Evolutionary conservation across 495 filamentous ascomycete genomes (phyloP), one percentile per base, ranked within the genome.

Genomic region (Massariosphaeria phaeospora): DNA sequence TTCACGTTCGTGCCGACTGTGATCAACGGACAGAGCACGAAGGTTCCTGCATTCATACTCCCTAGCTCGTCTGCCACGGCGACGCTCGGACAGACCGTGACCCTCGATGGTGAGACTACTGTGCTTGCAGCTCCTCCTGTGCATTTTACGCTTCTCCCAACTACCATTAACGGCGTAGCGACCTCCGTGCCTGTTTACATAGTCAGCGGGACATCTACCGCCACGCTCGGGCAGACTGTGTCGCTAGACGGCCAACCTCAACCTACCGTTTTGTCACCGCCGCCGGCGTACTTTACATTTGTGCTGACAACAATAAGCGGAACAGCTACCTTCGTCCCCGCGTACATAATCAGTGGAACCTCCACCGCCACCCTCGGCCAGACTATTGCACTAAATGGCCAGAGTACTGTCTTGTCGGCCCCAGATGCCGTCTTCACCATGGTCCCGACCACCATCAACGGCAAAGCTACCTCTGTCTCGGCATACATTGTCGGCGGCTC

Each of bases 161-260:
- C 55, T 29, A 48, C 25, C 2, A 30, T 58, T 33, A 46, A 58
- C 33, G 55, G 55, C 24, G 15, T 30, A n/a, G n/a, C 21, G 26
- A 51, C 55, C n/a, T n/a, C 24, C 1, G 31, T 47, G 38, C 30
- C 55, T 6, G 40, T 20, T 18, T 58, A 41, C 20, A 27, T 58
- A 1, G 29, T 58, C 33, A 25, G 33, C 31, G 47, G 34, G 1
- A 17, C 39, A 10, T 24, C n/a, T 15, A 58, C 48, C 2, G 48
- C 55, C 2, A 52, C 41, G 6, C 9, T 47, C 23, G 55, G 55
- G 25, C 55, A 58, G 52, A 52, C 47, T 17, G 55, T 58, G 2
- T 47, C 40, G n/a, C 9, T 58, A 25, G 18, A 52, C 12, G 48
- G 33, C 8, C 20, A 39, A 11, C n/a, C n/a, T n/a, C n/a, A n/a